Evolutionary conservation across 768 basidiomycete genomes (phyloP).

Genomic region (Tephrocybe rancida): DNA sequence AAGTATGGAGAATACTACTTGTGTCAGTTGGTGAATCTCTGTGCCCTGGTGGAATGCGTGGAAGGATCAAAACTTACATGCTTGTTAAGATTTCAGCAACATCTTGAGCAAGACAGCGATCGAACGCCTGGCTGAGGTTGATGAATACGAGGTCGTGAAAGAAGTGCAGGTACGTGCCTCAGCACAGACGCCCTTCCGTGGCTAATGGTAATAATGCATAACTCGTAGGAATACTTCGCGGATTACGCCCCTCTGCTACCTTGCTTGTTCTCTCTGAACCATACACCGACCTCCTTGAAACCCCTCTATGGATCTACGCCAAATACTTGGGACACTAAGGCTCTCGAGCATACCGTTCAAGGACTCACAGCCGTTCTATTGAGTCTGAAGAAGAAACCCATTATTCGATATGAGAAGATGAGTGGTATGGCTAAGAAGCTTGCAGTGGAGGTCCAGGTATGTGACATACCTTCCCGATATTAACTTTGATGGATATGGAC

Average conservation of each 20-base stretch:
- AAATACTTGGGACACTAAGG: constrained; percentile 73
- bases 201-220: constrained; percentile 3
- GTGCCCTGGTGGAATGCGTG: constrained; percentile 23
- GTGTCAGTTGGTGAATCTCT: constrained; percentile 88
- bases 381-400: constrained; percentile 94
- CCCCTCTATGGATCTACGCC: constrained; percentile 75
- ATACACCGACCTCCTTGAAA: constrained; percentile 59
- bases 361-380: constrained; percentile 85
- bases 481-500: not conserved
- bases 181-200: not conserved
- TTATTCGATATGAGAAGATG: constrained; percentile 94
- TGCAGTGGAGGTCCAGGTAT: constrained; percentile 82
- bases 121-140: constrained; percentile 90
- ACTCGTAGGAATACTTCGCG: constrained; percentile 89
- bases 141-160: constrained; percentile 94
- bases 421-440: constrained; percentile 90
- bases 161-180: constrained; percentile 85
- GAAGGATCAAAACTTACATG: constrained; percentile 20
- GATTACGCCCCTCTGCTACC: constrained; percentile 91
- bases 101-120: constrained; percentile 87
- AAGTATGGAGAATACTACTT: constrained; percentile 98
- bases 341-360: constrained; percentile 78
- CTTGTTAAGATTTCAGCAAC: constrained; percentile 86
- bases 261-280: constrained; percentile 85
- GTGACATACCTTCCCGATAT: constrained; percentile 11